Percentiles rank a stretch among this genome's conserved stretches.
Evolutionary conservation across 805 yeast genomes (phyloP).

Genomic region (Cyberlindnera subsufficiens): DNA sequence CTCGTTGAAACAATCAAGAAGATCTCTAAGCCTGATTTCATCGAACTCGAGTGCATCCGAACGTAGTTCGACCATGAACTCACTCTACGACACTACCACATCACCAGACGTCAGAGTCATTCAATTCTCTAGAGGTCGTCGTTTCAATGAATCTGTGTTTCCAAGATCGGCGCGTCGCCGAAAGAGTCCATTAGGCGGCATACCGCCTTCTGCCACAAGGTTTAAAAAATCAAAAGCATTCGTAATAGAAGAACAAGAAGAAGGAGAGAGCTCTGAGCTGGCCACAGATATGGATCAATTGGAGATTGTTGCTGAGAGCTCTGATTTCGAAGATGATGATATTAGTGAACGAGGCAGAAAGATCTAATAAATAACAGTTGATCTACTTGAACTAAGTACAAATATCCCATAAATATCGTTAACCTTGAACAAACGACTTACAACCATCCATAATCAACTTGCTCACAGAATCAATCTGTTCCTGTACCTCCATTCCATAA

Average conservation of each 20-base stretch:
- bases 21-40: constrained; percentile 31
- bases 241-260: constrained; percentile 22
- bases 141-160: constrained; percentile 18
- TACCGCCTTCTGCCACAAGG: constrained; percentile 14
- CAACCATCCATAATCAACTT: constrained; percentile 14
- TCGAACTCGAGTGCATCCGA: constrained; percentile 34
- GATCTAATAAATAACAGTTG: not conserved
- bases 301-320: constrained; percentile 18
- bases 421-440: constrained; percentile 10
- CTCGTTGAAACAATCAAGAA: constrained; percentile 22
- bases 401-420: not conserved
- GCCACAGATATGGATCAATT: constrained; percentile 19
- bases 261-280: constrained; percentile 12
- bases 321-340: constrained; percentile 20
- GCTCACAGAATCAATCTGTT: constrained; percentile 41
- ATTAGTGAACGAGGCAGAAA: not conserved
- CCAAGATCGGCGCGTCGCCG: constrained; percentile 20
- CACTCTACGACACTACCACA: constrained; percentile 32
- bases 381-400: not conserved
- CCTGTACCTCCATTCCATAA: constrained; percentile 49
- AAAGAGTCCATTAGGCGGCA: constrained; percentile 23
- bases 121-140: constrained; percentile 15
- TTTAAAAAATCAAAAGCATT: constrained; percentile 12
- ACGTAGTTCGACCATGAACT: constrained; percentile 32
- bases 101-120: constrained; percentile 24